These are phyloP conservation scores for Botrytis squamosa DNA, from an alignment of 2,329 filamentous ascomycete genomes.

Conservation along the genomic window DNA sequence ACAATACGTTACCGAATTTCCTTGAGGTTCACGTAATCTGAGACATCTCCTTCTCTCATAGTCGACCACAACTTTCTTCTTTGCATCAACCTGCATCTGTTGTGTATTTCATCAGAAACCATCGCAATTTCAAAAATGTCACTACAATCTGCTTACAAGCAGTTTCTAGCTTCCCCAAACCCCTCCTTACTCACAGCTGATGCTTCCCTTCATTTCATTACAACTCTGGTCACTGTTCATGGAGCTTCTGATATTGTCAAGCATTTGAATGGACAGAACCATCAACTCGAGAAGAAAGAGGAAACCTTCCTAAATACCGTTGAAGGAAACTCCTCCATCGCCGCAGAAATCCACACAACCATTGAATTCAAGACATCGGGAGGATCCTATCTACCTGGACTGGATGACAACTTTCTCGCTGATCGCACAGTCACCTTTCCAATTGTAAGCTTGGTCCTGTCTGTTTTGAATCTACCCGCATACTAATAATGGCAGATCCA, in stretches of 20 bases:
- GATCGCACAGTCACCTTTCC: conserved; percentile 77
- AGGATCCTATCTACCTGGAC: conserved; percentile 79
- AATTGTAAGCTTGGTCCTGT: conserved; percentile 60
- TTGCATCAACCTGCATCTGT: conserved; percentile 9
- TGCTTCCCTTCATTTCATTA: conserved; percentile 81
- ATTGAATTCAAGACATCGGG: conserved; percentile 80
- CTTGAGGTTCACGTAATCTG: neutral
- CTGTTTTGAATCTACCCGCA: neutral
- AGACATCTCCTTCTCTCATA: neutral
- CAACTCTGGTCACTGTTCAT: conserved; percentile 73
- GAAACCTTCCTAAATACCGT: conserved; percentile 73
- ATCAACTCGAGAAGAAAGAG: conserved; percentile 78
- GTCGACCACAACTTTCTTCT: neutral
- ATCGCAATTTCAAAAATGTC: conserved; percentile 43
- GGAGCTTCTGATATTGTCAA: conserved; percentile 76
- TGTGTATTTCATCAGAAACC: conserved; percentile 10
- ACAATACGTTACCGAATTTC: neutral
- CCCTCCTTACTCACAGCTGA: conserved; percentile 61
- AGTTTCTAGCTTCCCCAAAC: conserved; percentile 68
- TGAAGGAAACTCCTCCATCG: conserved; percentile 68
- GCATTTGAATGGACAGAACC: conserved; percentile 70
- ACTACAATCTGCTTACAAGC: conserved; percentile 60
- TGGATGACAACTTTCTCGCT: conserved; percentile 92
- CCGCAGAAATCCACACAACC: conserved; percentile 76
- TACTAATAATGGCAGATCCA: conserved; percentile 61